Evolutionary conservation across 177 flowering plant genomes (phyloP).

Genomic region (Tripterygium wilfordii): DNA sequence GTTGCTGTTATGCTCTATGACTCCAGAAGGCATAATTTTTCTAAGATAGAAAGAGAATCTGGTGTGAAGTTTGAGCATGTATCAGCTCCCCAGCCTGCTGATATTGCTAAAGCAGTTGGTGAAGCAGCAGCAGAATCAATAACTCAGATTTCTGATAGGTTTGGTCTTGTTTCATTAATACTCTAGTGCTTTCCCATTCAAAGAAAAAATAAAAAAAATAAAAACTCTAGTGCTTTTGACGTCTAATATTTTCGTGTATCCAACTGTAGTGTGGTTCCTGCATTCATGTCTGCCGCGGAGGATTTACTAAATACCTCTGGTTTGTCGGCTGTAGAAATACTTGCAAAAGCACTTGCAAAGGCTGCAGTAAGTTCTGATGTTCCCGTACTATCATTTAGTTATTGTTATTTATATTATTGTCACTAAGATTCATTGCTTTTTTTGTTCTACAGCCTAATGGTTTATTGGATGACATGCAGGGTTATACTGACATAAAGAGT

Average conservation of each 20-base stretch:
- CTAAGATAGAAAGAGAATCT: conserved; percentile 78
- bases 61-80: conserved; percentile 95
- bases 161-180: conserved; percentile 7
- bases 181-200: too few relatives aligned
- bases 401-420: too few relatives aligned
- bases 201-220: too few relatives aligned
- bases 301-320: conserved; percentile 62
- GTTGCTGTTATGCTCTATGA: conserved; percentile 97
- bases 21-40: conserved; percentile 61
- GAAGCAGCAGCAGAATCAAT: conserved; percentile 68
- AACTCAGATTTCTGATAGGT: conserved; percentile 77
- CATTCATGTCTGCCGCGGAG: conserved; percentile 78
- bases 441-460: too few relatives aligned
- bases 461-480: conserved; percentile 63
- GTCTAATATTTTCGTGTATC: conserved; percentile 1
- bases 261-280: conserved; percentile 82
- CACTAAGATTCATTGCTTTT: too few relatives aligned
- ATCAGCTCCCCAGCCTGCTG: conserved; percentile 86
- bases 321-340: conserved; percentile 69
- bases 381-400: too few relatives aligned
- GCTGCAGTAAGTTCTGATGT: conserved; percentile 82
- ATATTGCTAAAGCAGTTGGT: conserved; percentile 87
- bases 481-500: conserved; percentile 82
- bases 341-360: conserved; percentile 94
- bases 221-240: not conserved